Conservation (phyloP, 805 yeast genomes). For the Lipomyces sp. region DNA sequence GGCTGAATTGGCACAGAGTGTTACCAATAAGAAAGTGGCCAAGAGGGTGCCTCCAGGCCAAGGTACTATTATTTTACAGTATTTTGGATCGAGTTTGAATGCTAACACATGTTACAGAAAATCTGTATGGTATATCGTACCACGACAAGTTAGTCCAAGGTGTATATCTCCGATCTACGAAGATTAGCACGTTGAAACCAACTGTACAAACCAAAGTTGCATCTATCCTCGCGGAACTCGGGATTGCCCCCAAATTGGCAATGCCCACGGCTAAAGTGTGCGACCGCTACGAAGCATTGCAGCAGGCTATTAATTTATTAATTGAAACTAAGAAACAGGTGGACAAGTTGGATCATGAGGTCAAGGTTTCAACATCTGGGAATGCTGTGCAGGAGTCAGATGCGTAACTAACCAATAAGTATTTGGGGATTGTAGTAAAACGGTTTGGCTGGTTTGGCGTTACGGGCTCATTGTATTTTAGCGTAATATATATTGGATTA, state of each 20-base stretch:
- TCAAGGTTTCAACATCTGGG: slow-evolving; percentile 46
- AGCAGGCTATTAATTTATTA: slow-evolving; percentile 69
- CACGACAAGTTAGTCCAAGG: slow-evolving; percentile 69
- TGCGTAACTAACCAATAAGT: neutral
- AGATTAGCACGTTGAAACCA: slow-evolving; percentile 78
- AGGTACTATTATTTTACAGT: slow-evolving; percentile 12
- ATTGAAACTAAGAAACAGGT: slow-evolving; percentile 84
- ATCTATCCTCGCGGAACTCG: slow-evolving; percentile 74
- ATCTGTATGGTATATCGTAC: slow-evolving; percentile 78
- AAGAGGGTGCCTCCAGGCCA: slow-evolving; percentile 32
- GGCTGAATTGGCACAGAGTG: slow-evolving; percentile 29
- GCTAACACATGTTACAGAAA: slow-evolving; percentile 50
- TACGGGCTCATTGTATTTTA: neutral
- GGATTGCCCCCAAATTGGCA: slow-evolving; percentile 73
- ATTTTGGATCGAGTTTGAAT: neutral
- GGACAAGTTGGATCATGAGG: slow-evolving; percentile 86
- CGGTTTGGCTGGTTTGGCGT: neutral
- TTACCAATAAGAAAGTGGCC: slow-evolving; percentile 29
- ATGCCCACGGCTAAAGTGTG: slow-evolving; percentile 85
- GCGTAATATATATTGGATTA: neutral
- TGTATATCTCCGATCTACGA: slow-evolving; percentile 77
- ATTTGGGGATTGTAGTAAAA: neutral
- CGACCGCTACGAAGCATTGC: slow-evolving; percentile 73
- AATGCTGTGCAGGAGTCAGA: neutral
- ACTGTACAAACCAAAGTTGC: slow-evolving; percentile 66